These are phyloP conservation scores for Daldinia decipiens DNA, from an alignment of 495 filamentous ascomycete species.

Conservation along the genomic window DNA sequence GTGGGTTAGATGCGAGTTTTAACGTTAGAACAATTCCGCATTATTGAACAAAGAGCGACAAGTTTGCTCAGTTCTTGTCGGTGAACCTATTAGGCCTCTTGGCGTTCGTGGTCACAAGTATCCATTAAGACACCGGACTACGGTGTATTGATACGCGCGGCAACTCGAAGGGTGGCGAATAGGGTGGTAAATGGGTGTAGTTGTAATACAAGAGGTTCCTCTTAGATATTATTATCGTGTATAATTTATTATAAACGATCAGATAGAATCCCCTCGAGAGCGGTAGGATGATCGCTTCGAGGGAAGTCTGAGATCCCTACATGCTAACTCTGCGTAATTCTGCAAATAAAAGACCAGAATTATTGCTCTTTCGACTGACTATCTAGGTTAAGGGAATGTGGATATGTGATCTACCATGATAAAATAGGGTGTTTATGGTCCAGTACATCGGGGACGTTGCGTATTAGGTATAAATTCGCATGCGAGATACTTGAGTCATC, in stretches of 20 bases:
- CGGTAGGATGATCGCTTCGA: background rate
- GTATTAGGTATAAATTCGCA: conserved; percentile 1
- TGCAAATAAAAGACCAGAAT: background rate
- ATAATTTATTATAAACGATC: background rate
- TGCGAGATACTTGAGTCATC: conserved; percentile 5
- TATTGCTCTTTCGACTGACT: background rate
- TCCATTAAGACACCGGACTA: background rate
- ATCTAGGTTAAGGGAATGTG: background rate
- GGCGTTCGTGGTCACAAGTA: background rate
- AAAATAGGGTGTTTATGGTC: background rate
- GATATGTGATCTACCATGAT: background rate
- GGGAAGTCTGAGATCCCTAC: background rate
- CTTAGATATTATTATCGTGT: background rate
- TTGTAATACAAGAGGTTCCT: background rate
- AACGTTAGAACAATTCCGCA: background rate
- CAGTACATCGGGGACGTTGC: background rate
- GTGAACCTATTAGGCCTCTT: background rate
- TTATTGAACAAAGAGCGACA: background rate
- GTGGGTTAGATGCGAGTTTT: background rate
- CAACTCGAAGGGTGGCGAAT: background rate
- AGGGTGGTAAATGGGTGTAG: background rate
- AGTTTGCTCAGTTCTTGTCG: background rate
- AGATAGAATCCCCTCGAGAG: background rate
- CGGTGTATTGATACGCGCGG: background rate
- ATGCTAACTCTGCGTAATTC: background rate